Evolutionary conservation across 2,329 filamentous ascomycete genomes (phyloP), one percentile per base, ranked within the genome.

Genomic region (Exophiala xenobiotica): DNA sequence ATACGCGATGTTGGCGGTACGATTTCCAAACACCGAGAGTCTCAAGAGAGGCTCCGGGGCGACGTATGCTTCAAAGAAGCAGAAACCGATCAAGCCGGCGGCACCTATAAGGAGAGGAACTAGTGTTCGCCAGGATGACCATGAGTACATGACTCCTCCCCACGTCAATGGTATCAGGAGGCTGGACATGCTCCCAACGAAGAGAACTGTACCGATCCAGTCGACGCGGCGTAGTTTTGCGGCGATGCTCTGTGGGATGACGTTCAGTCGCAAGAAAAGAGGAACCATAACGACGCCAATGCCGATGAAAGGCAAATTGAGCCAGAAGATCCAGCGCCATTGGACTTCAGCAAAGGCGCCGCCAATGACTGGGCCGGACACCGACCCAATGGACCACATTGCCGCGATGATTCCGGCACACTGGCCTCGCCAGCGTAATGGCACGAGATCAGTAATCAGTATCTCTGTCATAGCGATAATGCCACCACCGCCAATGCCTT

Each of bases 61-160:
- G 24, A 76, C 65, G 42, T 68, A 72, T 8, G 72, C 69, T 64
- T 86, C 81, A 60, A 79, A 85, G 19, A 78, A 66, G 7, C 73
- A 69, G 60, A 83, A 83, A 5, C 61, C 68, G 2, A 76, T 58
- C 3, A 87, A 65, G 1, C 79, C 76, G 1, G 69, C 65, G 0
- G 69, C 62, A 1, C 83, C 83, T 6, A 86, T 31, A 3, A 81
- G 64, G 11, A 88, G 67, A 0, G 84, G 85, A 0, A 84, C 74
- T 1, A 88, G 68, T 0, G 82, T 84, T 1, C 75, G 74, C 75
- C 79, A 86, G 3, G 76, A 81, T 38, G 69, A 64, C 85, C 85
- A 88, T 0, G 74, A 62, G 63, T 85, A 87, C 68, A 83, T 79
- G 6, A 86, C 75, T 29, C 83, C 84, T 7, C 83, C 85, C 74